Conservation (phyloP, 2,329 filamentous ascomycete genomes). For the Nigrospora oryzae region DNA sequence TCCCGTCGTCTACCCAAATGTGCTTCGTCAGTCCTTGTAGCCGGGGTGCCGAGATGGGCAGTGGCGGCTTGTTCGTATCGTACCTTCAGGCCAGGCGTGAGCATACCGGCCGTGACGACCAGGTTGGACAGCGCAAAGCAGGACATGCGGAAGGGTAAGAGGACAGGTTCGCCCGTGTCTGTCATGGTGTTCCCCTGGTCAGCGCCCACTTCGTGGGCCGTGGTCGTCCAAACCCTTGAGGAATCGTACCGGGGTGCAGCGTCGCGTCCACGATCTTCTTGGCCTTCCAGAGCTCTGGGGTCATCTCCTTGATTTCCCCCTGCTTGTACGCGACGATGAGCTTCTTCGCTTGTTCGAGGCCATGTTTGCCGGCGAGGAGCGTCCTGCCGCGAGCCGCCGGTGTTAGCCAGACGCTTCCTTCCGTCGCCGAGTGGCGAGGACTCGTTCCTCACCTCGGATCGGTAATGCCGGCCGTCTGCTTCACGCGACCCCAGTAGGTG, state of each 20-base stretch:
- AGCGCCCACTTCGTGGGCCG: neutral
- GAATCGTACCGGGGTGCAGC: conserved; percentile 72
- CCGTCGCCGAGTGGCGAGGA: neutral
- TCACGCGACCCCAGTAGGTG: conserved; percentile 92
- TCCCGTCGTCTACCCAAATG: conserved; percentile 54
- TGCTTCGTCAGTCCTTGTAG: conserved; percentile 4
- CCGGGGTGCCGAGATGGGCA: too few relatives aligned
- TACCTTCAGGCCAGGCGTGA: conserved; percentile 77
- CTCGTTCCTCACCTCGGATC: conserved; percentile 76
- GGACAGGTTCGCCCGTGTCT: conserved; percentile 90
- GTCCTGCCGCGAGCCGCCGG: conserved; percentile 50
- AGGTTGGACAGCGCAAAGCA: conserved; percentile 90
- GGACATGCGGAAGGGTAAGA: conserved; percentile 96
- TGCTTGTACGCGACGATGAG: conserved; percentile 81
- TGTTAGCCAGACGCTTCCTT: neutral
- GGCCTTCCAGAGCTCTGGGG: conserved; percentile 81
- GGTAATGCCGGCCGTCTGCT: conserved; percentile 79
- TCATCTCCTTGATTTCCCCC: conserved; percentile 73
- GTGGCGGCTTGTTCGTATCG: conserved; percentile 10
- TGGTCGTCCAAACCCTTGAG: neutral
- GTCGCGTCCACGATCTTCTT: conserved; percentile 98
- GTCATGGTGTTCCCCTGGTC: neutral
- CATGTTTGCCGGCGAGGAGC: conserved; percentile 67
- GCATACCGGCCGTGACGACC: conserved; percentile 92
- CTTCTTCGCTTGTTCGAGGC: conserved; percentile 78